These are phyloP conservation scores for Aquilaria sinensis DNA, from an alignment of 345 rosid genomes.

Conservation along the genomic window DNA sequence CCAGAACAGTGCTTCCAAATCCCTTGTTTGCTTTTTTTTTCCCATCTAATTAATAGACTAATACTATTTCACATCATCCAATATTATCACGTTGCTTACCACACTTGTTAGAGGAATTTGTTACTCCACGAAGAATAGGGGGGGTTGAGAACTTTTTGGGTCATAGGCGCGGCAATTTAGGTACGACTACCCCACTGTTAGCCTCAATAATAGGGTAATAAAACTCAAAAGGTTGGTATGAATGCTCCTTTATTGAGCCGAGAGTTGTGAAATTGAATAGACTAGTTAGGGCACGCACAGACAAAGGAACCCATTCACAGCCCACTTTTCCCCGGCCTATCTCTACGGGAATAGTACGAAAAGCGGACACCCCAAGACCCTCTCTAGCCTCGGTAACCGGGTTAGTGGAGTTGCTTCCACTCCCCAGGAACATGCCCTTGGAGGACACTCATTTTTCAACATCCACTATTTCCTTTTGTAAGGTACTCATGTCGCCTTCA, in stretches of 20 bases:
- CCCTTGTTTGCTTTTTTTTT: no score
- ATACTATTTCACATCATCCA: no score
- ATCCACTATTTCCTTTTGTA: slow-evolving; percentile 11
- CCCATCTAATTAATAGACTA: no score
- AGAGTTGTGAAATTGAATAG: background rate
- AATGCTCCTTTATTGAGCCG: slow-evolving; percentile 31
- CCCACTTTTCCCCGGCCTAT: slow-evolving; percentile 16
- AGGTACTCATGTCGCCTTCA: no score
- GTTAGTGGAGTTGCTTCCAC: slow-evolving; percentile 56
- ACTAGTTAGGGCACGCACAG: background rate
- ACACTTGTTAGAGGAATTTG: no score
- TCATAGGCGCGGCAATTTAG: no score
- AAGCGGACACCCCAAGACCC: slow-evolving; percentile 35
- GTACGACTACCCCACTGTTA: no score
- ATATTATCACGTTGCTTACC: no score
- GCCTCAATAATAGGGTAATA: slow-evolving; percentile 39
- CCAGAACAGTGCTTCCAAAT: no score
- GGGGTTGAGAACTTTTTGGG: no score
- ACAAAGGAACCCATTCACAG: slow-evolving; percentile 32
- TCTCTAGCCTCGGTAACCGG: slow-evolving; percentile 60
- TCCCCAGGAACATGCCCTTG: slow-evolving; percentile 59
- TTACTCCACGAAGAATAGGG: no score
- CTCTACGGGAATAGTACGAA: slow-evolving; percentile 33
- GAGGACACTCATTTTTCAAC: slow-evolving; percentile 22
- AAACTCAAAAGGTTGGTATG: slow-evolving; percentile 39